phyloP scores from a whole-genome alignment of 805 yeast genomes.

The Wickerhamomyces sydowiorum region DNA sequence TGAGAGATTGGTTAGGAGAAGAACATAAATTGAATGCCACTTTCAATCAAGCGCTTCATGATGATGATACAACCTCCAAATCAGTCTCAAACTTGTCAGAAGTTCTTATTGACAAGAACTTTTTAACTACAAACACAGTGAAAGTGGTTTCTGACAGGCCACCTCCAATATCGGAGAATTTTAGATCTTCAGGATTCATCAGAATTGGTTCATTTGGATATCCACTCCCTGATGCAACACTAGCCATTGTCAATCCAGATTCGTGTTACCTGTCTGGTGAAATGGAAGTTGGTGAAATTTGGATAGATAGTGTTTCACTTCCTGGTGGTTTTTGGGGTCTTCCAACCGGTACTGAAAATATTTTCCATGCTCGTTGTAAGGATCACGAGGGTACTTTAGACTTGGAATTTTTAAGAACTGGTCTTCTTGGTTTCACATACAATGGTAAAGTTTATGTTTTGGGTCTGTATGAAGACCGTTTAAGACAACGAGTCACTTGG shows the following conservation, averaged over 20 bases:
- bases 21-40: conserved; percentile 55
- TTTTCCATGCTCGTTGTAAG: conserved; percentile 77
- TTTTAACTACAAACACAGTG: conserved; percentile 66
- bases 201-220: conserved; percentile 90
- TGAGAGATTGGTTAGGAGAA: conserved; percentile 85
- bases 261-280: conserved; percentile 67
- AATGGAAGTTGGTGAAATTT: conserved; percentile 88
- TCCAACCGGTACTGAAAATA: conserved; percentile 59
- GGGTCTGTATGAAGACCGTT: conserved; percentile 88
- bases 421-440: conserved; percentile 80
- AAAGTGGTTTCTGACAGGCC: conserved; percentile 59
- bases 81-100: conserved; percentile 46
- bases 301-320: conserved; percentile 93
- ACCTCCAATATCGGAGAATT: conserved; percentile 39
- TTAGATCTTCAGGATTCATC: conserved; percentile 39
- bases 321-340: conserved; percentile 86
- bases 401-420: conserved; percentile 82
- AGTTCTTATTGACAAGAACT: conserved; percentile 65
- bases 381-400: conserved; percentile 67
- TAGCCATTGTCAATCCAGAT: conserved; percentile 94
- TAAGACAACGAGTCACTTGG: conserved; percentile 72
- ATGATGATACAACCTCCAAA: conserved; percentile 29
- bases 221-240: conserved; percentile 89
- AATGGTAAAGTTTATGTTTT: conserved; percentile 84
- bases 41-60: conserved; percentile 31